These are phyloP conservation scores for Amanita pallidorosea DNA, from an alignment of 768 basidiomycete genomes.

Conservation along the genomic window DNA sequence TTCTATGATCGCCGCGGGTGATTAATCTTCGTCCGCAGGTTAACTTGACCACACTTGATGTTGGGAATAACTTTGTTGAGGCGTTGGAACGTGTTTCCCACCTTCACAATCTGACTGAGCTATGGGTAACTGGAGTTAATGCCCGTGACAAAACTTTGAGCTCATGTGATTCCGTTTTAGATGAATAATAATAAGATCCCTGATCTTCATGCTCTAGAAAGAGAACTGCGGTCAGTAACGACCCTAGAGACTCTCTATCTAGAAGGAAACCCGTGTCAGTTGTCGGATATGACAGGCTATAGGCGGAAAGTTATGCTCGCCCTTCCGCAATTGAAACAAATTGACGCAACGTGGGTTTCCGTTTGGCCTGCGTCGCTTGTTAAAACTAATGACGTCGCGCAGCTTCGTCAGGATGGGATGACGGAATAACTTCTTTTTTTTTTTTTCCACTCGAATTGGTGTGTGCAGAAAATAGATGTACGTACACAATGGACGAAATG, in stretches of 20 bases:
- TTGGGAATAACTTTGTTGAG: conserved; percentile 77
- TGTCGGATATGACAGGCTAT: conserved; percentile 64
- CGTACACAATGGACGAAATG: not conserved
- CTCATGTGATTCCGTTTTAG: conserved; percentile 28
- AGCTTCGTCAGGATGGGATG: not conserved
- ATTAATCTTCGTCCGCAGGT: conserved; percentile 18
- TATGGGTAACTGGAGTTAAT: conserved; percentile 63
- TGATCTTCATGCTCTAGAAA: conserved; percentile 54
- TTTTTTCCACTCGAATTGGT: not conserved
- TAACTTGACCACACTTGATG: conserved; percentile 77
- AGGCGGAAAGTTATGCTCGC: conserved; percentile 83
- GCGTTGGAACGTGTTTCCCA: conserved; percentile 78
- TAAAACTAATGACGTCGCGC: not conserved
- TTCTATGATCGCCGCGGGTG: not conserved
- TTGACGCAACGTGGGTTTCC: conserved; percentile 84
- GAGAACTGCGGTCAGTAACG: conserved; percentile 47
- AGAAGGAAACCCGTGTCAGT: conserved; percentile 91
- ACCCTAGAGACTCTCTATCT: conserved; percentile 85
- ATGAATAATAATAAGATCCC: conserved; percentile 82
- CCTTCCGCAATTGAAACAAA: conserved; percentile 82
- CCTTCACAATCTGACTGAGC: conserved; percentile 69
- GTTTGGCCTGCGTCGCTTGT: not conserved
- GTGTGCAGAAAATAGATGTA: not conserved
- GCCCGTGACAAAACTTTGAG: not conserved
- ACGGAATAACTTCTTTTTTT: not conserved